Evolutionary conservation across 1,139 yeast genomes (phyloP), one percentile per base, ranked within the genome.

Genomic region (Suhomyces anneliseae): DNA sequence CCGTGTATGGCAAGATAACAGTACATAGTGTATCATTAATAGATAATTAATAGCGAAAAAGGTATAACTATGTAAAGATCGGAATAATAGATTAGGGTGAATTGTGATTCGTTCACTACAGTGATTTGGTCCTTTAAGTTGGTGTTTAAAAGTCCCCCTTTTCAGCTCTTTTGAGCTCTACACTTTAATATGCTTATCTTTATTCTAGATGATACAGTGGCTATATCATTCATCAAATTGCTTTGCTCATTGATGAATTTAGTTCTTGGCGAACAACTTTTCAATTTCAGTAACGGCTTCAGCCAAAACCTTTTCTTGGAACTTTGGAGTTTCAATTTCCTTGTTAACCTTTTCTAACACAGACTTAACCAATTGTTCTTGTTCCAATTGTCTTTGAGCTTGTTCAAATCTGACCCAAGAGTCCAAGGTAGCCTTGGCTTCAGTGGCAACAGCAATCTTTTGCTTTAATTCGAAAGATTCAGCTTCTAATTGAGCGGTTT

Each of bases 381-480:
- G 99, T 80, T 93, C 97, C 66, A 86, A 76, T 81, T 90, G 96
- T 79, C 98, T 93, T 63, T 92, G 95, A 69, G 90, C 92, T 60
- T 90, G 87, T 80, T 93, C 99, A 74, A 88, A 90, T 84, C 98
- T 90, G 62, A 90, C 98, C 99, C 99, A 93, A 34, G 98, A 90
- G 76, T 93, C 99, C 69, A 93, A 84, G 52, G 93, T 96, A 50
- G 95, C 76, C 79, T 87, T 90, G 65, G 98, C 98, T 79, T 90
- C 97, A 53, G 76, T 62, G 52, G 95, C 93, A 61, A 90, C 82
- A 55, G 86, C 93, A 58, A 89, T 90, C 69, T 85, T 75, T 79
- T 93, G 99, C 80, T 90, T 87, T 70, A 88, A 82, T 74, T 87
- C 96, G 64, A 92, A 93, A 45, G 93, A 83, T 74, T 90, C 82